Percentiles rank a stretch among this genome's conserved stretches.
These are phyloP conservation scores for Hypoxylon sp. DNA, from an alignment of 2,329 filamentous ascomycete species.

Conservation along the genomic window DNA sequence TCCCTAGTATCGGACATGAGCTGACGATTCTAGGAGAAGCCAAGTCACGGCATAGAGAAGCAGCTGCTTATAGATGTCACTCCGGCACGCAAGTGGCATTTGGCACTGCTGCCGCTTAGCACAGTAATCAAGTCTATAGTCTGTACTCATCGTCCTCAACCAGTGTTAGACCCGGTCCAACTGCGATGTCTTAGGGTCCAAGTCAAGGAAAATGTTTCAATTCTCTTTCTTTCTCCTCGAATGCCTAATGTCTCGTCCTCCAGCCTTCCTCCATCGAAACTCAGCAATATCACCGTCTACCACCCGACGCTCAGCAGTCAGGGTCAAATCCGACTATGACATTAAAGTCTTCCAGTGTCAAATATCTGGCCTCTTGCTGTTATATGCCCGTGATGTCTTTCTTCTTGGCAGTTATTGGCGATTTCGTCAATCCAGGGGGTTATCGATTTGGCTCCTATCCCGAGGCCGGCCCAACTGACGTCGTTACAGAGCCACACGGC, in stretches of 20 bases:
- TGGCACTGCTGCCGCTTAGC: not conserved
- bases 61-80: not conserved
- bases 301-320: not conserved
- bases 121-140: not conserved
- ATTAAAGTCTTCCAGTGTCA: not conserved
- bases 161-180: too few relatives aligned
- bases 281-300: not conserved
- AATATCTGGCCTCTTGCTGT: conserved; percentile 18
- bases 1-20: not conserved
- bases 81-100: not conserved
- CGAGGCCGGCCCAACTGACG: not conserved
- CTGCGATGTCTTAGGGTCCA: too few relatives aligned
- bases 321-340: not conserved
- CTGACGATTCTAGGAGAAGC: not conserved
- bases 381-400: not conserved
- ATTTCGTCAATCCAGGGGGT: conserved; percentile 27
- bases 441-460: conserved; percentile 8
- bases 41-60: not conserved
- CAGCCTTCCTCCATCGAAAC: not conserved
- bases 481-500: conserved; percentile 36
- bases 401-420: not conserved
- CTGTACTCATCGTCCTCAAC: too few relatives aligned
- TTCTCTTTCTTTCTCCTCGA: not conserved
- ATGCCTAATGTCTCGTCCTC: not conserved
- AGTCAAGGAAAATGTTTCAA: too few relatives aligned